Conservation (phyloP, 805 yeast species). For the Blastobotrys muscicola region DNA sequence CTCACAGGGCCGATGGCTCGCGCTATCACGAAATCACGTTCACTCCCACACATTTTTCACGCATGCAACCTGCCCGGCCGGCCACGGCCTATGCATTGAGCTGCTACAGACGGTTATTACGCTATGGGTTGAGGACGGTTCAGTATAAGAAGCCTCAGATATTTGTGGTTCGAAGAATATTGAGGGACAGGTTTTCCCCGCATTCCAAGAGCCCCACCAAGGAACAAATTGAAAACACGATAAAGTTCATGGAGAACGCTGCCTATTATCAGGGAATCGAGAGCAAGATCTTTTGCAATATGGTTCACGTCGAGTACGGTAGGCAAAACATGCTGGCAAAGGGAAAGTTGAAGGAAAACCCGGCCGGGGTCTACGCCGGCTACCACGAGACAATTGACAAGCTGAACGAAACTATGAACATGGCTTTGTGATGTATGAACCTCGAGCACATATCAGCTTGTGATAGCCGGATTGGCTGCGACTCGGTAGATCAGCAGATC, state of each 20-base stretch:
- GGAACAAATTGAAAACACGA: constrained; percentile 9
- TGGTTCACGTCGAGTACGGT: constrained; percentile 13
- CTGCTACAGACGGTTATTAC: constrained; percentile 7
- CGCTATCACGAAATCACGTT: too few species aligned
- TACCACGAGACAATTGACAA: constrained; percentile 10
- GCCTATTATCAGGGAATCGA: constrained; percentile 12
- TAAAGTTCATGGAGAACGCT: constrained; percentile 12
- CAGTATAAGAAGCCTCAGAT: constrained; percentile 10
- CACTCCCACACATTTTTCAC: too few species aligned
- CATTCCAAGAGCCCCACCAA: neutral
- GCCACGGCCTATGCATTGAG: neutral
- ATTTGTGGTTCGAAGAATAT: neutral
- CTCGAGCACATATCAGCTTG: too few species aligned
- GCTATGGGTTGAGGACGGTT: constrained; percentile 13
- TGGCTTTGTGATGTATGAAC: constrained; percentile 5
- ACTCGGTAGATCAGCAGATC: neutral
- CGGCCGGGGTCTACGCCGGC: constrained; percentile 23
- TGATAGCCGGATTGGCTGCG: neutral
- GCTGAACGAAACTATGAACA: constrained; percentile 25
- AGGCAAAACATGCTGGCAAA: constrained; percentile 3
- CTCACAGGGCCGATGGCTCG: too few species aligned
- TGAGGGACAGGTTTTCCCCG: neutral
- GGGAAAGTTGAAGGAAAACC: constrained; percentile 35
- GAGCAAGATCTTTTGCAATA: constrained; percentile 5
- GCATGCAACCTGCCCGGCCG: too few species aligned